Base-by-base conservation (phyloP, 495 filamentous ascomycete species). In the Talaromyces ruber region DNA sequence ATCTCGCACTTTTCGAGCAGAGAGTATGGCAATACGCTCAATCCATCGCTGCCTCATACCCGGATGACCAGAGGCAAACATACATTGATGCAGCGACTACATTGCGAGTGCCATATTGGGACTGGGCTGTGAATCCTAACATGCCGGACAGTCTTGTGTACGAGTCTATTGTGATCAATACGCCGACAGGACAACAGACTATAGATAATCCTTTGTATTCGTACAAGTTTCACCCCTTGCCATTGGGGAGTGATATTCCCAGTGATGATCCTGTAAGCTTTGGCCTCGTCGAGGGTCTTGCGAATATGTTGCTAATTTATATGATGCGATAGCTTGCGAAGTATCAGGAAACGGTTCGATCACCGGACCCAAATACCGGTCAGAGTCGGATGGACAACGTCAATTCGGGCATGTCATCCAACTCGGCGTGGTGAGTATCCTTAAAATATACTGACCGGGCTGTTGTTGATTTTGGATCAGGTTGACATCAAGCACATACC, bases 101-200 rank as follows among this genome's bases (percentile, higher is more conserved):
- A 5, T 76, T 83, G 59, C 73, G 82, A 8, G 61, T 82, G 9
- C 82, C 82, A 3, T 86, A 80, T 64, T 86, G 81, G 74, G 83
- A 86, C 69, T 86, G 83, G 82, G 80, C 77, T 5, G 66, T 67
- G 18, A 74, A 70, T 53, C 62, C 74, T 59, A 71, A 64, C 34
- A 72, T 74, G 60, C 73, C 72, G n/a, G 64, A 60, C 43, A 58
- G 66, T 29, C 45, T 76, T 64, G 73, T 65, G 43, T 61, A 72
- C 57, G 64, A 73, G 0, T 71, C 28, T 8, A 71, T 82, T 29
- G 65, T 59, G 16, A 71, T 82, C 60, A 72, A 72, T 61, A 78
- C 71, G n/a, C 75, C 64, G 65, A 57, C 63, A 64, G 69, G 65
- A 47, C 52, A 62, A 45, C 54, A 66, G 70, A 66, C 24, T 43